Base-by-base conservation (phyloP, 2,329 filamentous ascomycete species). In the Sporothrix schenckii region DNA sequence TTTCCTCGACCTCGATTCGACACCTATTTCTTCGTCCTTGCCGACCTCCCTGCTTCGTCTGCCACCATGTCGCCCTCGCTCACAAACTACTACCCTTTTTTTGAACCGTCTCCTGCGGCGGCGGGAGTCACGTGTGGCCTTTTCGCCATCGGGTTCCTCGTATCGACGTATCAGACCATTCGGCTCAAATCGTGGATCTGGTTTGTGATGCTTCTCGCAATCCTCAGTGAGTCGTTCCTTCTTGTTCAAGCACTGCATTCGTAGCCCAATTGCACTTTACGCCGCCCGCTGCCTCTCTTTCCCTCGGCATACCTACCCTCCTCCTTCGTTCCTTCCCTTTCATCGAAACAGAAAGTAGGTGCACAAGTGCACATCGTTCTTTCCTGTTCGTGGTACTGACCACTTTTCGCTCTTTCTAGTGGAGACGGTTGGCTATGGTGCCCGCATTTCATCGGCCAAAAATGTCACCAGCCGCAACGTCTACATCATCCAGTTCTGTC, bases 341-440 rank as follows among this genome's bases (percentile, higher is more conserved):
- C 9, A n/a, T n/a, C 34, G 21, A n/a, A 19, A 3, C 44, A 14
- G 39, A 61, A 60, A 24, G 24, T 24, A 39, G 6, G 34, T 60
- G 9, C n/a, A 11, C 13, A n/a, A 34, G 16, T 19, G 39, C 39
- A 16, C 58, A 7, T 21, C n/a, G 2, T 19, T 63, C 58, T 11
- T 63, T 63, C 14, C 53, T 16, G 2, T 50, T 58, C 10, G 19
- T 7, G 19, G 21, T 21, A 27, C 19, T 50, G 2, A 65, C 44
- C 44, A 13, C 14, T 34, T 2, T 13, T 50, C 16, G 16, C 34
- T 54, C 50, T 63, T 16, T 66, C 63, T 34, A 80, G 79, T 81
- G 79, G 80, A 81, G 71, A 74, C 77, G n/a, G 72, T 79, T 63
- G 80, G 80, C 50, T 81, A 79, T 72, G 79, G 76, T 14, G 73